Conservation (phyloP, 345 rosid species). For the Brassica incana region DNA sequence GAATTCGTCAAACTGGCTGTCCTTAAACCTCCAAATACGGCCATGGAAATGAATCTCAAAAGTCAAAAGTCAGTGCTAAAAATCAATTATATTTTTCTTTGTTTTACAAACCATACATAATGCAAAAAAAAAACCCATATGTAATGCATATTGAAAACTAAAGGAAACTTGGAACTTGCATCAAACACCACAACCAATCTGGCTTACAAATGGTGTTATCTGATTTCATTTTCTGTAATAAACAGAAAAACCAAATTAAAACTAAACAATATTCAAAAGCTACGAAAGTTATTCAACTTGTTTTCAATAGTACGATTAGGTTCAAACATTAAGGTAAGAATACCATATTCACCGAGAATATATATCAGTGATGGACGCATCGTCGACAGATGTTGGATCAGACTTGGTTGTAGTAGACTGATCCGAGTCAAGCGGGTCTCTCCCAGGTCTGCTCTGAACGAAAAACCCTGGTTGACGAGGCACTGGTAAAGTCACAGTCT, state of each 20-base stretch:
- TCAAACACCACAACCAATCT: neutral
- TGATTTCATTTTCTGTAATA: neutral
- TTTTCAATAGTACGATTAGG: neutral
- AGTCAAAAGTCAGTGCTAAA: neutral
- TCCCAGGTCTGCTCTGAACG: conserved; percentile 13
- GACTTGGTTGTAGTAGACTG: conserved; percentile 24
- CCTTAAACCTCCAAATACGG: neutral
- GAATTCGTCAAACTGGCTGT: neutral
- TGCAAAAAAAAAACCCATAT: neutral
- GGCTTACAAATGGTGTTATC: neutral
- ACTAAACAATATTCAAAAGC: neutral
- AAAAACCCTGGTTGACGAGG: conserved; percentile 49
- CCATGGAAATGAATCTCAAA: neutral
- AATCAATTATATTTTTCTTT: neutral
- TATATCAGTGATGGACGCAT: conserved; percentile 44
- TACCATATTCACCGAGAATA: conserved; percentile 41
- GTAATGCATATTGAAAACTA: neutral
- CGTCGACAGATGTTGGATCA: conserved; percentile 38
- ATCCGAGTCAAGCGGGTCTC: conserved; percentile 14
- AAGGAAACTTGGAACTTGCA: neutral
- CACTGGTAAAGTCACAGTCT: conserved; percentile 35
- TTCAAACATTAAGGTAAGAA: neutral
- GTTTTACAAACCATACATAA: neutral
- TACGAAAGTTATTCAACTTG: neutral
- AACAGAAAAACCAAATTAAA: neutral